Evolutionary conservation across 1,284 basidiomycete genomes (phyloP).

Genomic region (Clitocybe nebularis): DNA sequence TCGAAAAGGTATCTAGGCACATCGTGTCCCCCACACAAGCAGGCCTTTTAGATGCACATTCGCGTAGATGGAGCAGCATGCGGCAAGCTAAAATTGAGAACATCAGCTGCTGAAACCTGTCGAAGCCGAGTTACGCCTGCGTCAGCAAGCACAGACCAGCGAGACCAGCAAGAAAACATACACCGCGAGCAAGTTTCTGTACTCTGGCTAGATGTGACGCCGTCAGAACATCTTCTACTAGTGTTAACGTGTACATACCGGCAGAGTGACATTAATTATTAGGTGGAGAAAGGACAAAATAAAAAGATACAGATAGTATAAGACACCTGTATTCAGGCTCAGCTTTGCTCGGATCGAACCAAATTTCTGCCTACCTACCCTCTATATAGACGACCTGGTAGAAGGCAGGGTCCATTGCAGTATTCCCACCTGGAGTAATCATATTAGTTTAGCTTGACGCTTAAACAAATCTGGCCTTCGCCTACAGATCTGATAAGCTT

Average conservation of each 20-base stretch:
- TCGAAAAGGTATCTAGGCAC: no score
- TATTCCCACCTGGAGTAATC: background rate
- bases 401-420: background rate
- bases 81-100: background rate
- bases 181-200: conserved; percentile 7
- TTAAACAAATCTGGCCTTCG: background rate
- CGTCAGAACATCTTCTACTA: background rate
- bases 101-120: background rate
- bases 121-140: no score
- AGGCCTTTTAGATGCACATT: background rate
- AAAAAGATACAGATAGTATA: conserved; percentile 10
- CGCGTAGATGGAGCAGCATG: background rate
- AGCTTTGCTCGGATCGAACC: no score
- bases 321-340: background rate
- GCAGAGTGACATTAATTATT: conserved; percentile 2
- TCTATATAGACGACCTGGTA: conserved; percentile 1
- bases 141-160: background rate
- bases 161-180: background rate
- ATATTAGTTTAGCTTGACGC: background rate
- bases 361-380: no score
- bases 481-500: background rate
- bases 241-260: background rate
- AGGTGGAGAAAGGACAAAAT: conserved; percentile 4
- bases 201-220: background rate
- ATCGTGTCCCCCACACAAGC: no score